phyloP scores from a whole-genome alignment of 352 stramenopile species.

The Phytophthora citricola region DNA sequence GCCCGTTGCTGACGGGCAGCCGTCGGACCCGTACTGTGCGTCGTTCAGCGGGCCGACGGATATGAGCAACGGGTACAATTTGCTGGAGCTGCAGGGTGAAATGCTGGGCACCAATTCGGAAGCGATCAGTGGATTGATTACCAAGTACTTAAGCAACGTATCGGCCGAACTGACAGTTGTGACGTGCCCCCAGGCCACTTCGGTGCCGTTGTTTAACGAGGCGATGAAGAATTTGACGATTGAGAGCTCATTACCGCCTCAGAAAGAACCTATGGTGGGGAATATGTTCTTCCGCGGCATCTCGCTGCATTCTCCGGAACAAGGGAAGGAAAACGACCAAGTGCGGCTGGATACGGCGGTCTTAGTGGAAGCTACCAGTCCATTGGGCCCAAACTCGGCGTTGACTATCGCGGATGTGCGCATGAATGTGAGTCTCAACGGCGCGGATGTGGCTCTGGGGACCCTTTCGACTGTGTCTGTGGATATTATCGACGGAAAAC shows the following conservation, averaged over 20 bases:
- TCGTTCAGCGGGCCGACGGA: slow-evolving; percentile 29
- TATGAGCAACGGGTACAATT: slow-evolving; percentile 67
- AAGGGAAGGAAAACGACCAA: slow-evolving; percentile 50
- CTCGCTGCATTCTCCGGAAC: slow-evolving; percentile 49
- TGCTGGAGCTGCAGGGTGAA: slow-evolving; percentile 69
- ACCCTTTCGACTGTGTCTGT: slow-evolving; percentile 59
- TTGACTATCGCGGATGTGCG: slow-evolving; percentile 65
- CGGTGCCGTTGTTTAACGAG: slow-evolving; percentile 71
- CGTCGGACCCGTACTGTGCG: slow-evolving; percentile 68
- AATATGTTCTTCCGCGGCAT: slow-evolving; percentile 75
- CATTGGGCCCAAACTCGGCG: slow-evolving; percentile 62
- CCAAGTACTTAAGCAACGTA: slow-evolving; percentile 74
- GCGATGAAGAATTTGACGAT: slow-evolving; percentile 82
- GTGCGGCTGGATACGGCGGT: slow-evolving; percentile 59
- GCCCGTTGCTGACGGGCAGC: slow-evolving; percentile 45
- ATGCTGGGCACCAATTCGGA: slow-evolving; percentile 69
- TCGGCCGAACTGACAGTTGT: slow-evolving; percentile 64
- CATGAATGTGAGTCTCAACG: slow-evolving; percentile 66
- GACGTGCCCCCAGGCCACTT: slow-evolving; percentile 70
- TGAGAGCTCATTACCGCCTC: slow-evolving; percentile 59
- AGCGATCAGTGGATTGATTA: slow-evolving; percentile 80
- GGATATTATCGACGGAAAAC: slow-evolving; percentile 57
- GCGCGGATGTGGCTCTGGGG: slow-evolving; percentile 49
- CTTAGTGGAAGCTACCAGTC: slow-evolving; percentile 72
- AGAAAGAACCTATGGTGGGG: slow-evolving; percentile 64